These are phyloP conservation scores for Alnus rubra DNA, from an alignment of 306 rosid genomes.

Conservation along the genomic window DNA sequence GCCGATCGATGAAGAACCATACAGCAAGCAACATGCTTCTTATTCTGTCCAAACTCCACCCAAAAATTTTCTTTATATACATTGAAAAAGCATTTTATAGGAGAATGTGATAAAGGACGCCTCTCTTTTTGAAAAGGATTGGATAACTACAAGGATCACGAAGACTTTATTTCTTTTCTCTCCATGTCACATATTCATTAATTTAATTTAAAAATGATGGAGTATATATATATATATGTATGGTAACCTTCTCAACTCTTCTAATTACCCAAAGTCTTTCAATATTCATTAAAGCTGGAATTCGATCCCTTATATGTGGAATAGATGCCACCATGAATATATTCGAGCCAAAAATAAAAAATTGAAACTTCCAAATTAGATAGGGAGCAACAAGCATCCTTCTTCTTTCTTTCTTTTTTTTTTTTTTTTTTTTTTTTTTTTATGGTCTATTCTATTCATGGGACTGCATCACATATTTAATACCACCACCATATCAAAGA, in stretches of 20 bases:
- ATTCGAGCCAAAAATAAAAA: too few relatives aligned
- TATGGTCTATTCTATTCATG: too few relatives aligned
- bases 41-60: slow-evolving; percentile 17
- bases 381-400: too few relatives aligned
- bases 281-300: not conserved
- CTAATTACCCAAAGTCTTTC: too few relatives aligned
- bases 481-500: too few relatives aligned
- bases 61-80: not conserved
- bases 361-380: too few relatives aligned
- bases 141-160: not conserved
- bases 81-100: not conserved
- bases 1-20: slow-evolving; percentile 7
- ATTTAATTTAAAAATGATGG: too few relatives aligned
- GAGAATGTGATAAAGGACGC: slow-evolving; percentile 9
- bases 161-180: not conserved
- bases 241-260: too few relatives aligned
- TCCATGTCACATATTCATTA: not conserved
- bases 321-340: slow-evolving; percentile 13
- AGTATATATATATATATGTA: too few relatives aligned
- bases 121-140: not conserved
- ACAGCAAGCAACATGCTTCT: slow-evolving; percentile 24
- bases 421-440: too few relatives aligned
- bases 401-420: too few relatives aligned
- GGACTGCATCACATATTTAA: too few relatives aligned
- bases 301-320: not conserved